Evolutionary conservation across 495 filamentous ascomycete species (phyloP).

Genomic region (Elaphomyces granulatus): DNA sequence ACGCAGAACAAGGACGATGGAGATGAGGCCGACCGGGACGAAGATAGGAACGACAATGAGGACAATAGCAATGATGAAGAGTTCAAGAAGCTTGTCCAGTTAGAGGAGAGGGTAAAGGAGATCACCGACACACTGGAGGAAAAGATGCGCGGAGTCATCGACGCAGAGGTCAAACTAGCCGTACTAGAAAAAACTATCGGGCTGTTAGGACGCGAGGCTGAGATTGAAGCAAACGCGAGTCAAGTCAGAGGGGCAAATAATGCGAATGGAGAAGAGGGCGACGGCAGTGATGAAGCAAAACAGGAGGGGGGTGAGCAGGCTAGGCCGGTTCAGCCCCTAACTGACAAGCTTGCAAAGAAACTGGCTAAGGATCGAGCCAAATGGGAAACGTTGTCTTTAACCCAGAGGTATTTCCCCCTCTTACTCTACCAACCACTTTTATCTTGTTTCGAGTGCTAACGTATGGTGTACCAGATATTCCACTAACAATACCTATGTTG

Average conservation of each 20-base stretch:
- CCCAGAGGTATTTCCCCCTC: conserved; percentile 19
- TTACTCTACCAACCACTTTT: neutral
- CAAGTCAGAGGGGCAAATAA: neutral
- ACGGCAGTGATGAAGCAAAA: conserved; percentile 14
- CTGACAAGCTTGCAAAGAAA: conserved; percentile 16
- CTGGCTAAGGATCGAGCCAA: conserved; percentile 14
- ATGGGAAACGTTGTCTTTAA: conserved; percentile 25
- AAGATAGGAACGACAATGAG: conserved; percentile 4
- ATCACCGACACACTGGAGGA: conserved; percentile 27
- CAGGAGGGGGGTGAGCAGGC: conserved; percentile 16
- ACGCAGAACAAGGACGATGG: conserved; percentile 7
- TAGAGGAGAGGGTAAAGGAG: conserved; percentile 17
- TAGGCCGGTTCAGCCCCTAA: conserved; percentile 14
- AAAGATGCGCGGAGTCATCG: conserved; percentile 26
- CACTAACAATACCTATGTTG: conserved; percentile 62
- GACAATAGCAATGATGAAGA: conserved; percentile 4
- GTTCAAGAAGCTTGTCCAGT: conserved; percentile 13
- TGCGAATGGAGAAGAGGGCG: conserved; percentile 11
- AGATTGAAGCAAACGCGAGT: conserved; percentile 12
- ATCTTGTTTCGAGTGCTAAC: neutral
- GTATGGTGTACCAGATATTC: conserved; percentile 39
- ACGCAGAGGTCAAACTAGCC: conserved; percentile 22
- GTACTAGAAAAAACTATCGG: conserved; percentile 18
- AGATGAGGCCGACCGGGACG: conserved; percentile 1
- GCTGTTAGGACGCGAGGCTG: conserved; percentile 19